These are phyloP conservation scores for Pythium oligandrum DNA, from an alignment of 352 stramenopile species.

Conservation along the genomic window DNA sequence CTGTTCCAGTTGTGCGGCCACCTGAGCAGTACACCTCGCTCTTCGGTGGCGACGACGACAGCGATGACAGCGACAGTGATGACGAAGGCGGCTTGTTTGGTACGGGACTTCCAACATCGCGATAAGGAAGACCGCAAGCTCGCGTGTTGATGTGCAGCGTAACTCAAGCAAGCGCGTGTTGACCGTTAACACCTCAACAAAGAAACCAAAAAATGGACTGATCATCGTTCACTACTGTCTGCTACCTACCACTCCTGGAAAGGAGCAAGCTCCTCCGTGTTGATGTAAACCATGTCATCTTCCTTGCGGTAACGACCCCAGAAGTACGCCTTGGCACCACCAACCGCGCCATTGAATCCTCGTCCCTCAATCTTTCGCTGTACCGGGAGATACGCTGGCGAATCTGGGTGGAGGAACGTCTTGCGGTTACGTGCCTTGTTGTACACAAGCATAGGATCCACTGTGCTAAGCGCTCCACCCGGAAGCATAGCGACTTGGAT, in stretches of 20 bases:
- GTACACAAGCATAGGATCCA: conserved; percentile 85
- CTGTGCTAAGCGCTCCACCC: conserved; percentile 54
- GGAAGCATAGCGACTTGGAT: conserved; percentile 79
- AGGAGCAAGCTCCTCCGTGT: conserved; percentile 75
- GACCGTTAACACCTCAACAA: too few species aligned
- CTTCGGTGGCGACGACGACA: conserved; percentile 52
- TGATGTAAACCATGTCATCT: conserved; percentile 84
- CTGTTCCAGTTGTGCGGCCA: conserved; percentile 6
- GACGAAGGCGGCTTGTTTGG: conserved; percentile 76
- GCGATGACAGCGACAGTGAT: conserved; percentile 67
- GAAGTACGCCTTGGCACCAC: conserved; percentile 82
- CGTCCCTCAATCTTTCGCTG: conserved; percentile 50
- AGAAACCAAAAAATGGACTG: too few species aligned
- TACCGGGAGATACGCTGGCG: conserved; percentile 66
- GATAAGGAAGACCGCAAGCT: conserved; percentile 23
- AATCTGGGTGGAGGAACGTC: conserved; percentile 84
- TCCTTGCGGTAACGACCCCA: conserved; percentile 83
- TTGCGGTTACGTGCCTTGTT: conserved; percentile 84
- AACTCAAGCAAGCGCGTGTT: too few species aligned
- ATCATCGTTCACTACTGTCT: not conserved
- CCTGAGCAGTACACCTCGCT: conserved; percentile 48
- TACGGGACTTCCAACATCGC: conserved; percentile 61
- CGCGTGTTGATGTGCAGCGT: too few species aligned
- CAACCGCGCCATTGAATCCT: conserved; percentile 57
- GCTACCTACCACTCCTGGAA: conserved; percentile 70